Percentiles rank a stretch among this genome's conserved stretches.
phyloP scores from a whole-genome alignment of 2,329 filamentous ascomycete species.

The Cladosporium halotolerans region DNA sequence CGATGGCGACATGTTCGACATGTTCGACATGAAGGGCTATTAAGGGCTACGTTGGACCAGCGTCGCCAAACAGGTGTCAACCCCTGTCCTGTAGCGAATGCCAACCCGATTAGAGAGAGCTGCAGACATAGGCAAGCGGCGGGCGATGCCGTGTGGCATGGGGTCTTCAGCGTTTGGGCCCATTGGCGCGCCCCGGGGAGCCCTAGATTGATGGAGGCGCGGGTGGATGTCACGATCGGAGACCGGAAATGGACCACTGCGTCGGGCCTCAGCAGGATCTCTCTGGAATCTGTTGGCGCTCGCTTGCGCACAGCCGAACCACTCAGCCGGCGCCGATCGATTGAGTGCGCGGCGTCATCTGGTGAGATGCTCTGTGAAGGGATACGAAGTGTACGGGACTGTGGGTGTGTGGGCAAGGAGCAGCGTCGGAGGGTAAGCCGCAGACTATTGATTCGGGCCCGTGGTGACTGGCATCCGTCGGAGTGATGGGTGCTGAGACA shows the following conservation, averaged over 20 bases:
- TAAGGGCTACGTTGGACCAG: slow-evolving; percentile 4
- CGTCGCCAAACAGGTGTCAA: neutral
- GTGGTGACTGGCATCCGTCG: no score
- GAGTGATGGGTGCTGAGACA: no score
- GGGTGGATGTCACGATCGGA: slow-evolving; percentile 4
- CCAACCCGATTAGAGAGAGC: neutral
- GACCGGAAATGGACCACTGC: slow-evolving; percentile 9
- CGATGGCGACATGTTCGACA: slow-evolving; percentile 2
- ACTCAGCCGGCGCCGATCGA: slow-evolving; percentile 1
- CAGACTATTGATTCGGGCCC: no score
- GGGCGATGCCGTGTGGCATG: no score
- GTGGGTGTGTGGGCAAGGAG: no score
- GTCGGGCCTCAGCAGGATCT: slow-evolving; percentile 3
- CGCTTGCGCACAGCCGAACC: slow-evolving; percentile 11
- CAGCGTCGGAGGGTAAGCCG: no score
- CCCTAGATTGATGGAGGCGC: slow-evolving; percentile 1
- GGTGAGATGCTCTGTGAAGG: no score
- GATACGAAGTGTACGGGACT: no score
- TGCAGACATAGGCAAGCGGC: neutral
- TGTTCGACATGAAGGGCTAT: slow-evolving; percentile 8
- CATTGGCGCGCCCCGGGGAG: no score
- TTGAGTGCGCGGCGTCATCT: neutral
- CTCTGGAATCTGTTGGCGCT: slow-evolving; percentile 8
- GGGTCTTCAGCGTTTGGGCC: no score
- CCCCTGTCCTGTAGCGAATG: neutral